Conservation (phyloP, 148 eudicot genomes). For the Diospyros lotus region DNA sequence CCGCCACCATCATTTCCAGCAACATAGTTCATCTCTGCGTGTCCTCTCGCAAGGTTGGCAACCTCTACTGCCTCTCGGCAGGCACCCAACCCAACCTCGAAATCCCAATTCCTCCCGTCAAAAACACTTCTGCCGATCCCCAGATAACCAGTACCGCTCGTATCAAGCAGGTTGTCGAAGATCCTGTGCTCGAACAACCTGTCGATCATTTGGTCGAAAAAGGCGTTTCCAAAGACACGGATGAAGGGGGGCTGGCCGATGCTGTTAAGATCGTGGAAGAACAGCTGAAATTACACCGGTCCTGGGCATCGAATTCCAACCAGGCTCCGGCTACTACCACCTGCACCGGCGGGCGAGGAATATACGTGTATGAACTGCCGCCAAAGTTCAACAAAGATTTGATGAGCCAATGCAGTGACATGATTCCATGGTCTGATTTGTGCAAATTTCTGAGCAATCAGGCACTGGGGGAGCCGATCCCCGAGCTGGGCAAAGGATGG, state of each 20-base stretch:
- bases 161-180: slow-evolving; percentile 2
- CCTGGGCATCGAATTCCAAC: slow-evolving; percentile 31
- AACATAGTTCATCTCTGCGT: slow-evolving; percentile 62
- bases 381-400: slow-evolving; percentile 68
- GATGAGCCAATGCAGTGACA: slow-evolving; percentile 41
- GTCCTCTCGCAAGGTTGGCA: slow-evolving; percentile 56
- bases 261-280: slow-evolving; percentile 38
- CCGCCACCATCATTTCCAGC: slow-evolving; percentile 56
- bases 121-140: slow-evolving; percentile 6
- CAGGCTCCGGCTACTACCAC: neutral
- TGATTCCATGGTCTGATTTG: slow-evolving; percentile 51
- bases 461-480: slow-evolving; percentile 54
- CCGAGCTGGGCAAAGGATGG: slow-evolving; percentile 68
- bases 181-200: neutral
- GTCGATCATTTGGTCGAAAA: neutral
- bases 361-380: slow-evolving; percentile 76
- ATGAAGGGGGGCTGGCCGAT: slow-evolving; percentile 24
- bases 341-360: slow-evolving; percentile 59
- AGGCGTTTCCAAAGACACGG: neutral
- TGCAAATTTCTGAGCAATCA: slow-evolving; percentile 50
- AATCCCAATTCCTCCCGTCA: slow-evolving; percentile 26
- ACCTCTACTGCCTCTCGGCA: slow-evolving; percentile 64
- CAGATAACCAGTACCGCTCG: neutral
- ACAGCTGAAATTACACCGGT: slow-evolving; percentile 41
- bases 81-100: slow-evolving; percentile 40